phyloP scores from a whole-genome alignment of 2,329 filamentous ascomycete genomes.

The Pyrenophora seminiperda region DNA sequence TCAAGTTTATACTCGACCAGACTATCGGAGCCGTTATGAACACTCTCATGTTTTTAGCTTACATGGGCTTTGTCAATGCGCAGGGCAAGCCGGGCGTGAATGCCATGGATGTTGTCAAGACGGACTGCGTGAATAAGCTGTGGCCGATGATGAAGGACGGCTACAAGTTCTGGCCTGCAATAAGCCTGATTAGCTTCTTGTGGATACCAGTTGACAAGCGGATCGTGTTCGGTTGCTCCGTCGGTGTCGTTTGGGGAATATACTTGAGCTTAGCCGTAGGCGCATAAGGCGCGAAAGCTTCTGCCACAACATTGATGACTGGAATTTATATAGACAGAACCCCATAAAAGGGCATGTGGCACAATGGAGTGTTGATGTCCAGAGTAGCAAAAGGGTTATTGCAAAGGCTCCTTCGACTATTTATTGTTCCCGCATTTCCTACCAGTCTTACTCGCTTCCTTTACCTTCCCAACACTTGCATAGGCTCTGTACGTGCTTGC shows the following conservation, averaged over 20 bases:
- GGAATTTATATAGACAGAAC: too few species aligned
- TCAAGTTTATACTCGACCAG: constrained; percentile 73
- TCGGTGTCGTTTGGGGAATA: constrained; percentile 75
- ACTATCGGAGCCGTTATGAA: constrained; percentile 69
- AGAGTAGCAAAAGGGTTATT: too few species aligned
- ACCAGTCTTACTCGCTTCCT: too few species aligned
- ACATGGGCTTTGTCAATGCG: constrained; percentile 58
- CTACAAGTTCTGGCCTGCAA: constrained; percentile 72
- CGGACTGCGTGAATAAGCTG: constrained; percentile 58
- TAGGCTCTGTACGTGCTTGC: too few species aligned
- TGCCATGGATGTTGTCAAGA: constrained; percentile 38
- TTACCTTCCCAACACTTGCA: too few species aligned
- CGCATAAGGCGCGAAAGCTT: constrained; percentile 10
- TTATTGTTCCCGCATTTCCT: too few species aligned
- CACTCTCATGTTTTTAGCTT: constrained; percentile 66
- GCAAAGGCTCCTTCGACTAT: too few species aligned
- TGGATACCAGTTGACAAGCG: constrained; percentile 73
- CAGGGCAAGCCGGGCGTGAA: constrained; percentile 38
- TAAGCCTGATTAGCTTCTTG: constrained; percentile 72
- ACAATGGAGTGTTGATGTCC: too few species aligned
- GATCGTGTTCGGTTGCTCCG: constrained; percentile 72
- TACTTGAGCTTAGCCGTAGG: constrained; percentile 69
- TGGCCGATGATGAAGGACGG: constrained; percentile 62
- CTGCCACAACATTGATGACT: too few species aligned
- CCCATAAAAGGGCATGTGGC: too few species aligned